Evolutionary conservation across 1,139 yeast species (phyloP), one percentile per base, ranked within the genome.

Genomic region (Yamadazyma buinensis): DNA sequence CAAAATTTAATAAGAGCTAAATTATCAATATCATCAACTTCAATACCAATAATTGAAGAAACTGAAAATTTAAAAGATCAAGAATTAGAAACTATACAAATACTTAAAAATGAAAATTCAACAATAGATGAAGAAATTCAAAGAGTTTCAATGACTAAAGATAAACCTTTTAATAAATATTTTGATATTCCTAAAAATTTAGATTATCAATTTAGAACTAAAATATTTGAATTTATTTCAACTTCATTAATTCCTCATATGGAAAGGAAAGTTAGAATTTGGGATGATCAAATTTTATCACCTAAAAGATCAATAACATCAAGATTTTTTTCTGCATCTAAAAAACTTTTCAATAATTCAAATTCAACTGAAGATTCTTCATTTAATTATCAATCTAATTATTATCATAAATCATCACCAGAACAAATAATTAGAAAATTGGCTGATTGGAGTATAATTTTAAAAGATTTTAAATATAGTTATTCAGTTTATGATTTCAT

Each of bases 371-470:
- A 26, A 23, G 37, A 42, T 23, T 39, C 33, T 24, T 31, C 35
- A 18, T 69, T 54, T 43, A 76, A 77, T 48, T 48, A 66, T 17
- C 57, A 55, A n/a, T 70, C 67, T 22, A 75, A 74, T 24, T 76
- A 64, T 41, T 85, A 84, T 53, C 63, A 72, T 35, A 74, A 75
- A 32, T 61, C 77, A 1, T 69, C 90, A 0, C 75, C 84, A 0
- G 97, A 88, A 49, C 86, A 87, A 47, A 72, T 77, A 31, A 68
- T 88, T 23, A 65, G 97, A 33, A 84, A 84, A 51, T 63, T 92
- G 28, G 97, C 95, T 0, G 98, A 92, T 56, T 87, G 95, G 87
- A 80, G 92, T 7, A 76, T 92, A 48, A 85, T 92, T 77, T 62
- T 90, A 17, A 77, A 90, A 30, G 97, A 92, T 59, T 92, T 84